These are phyloP conservation scores for Astragalus membranaceus DNA, from an alignment of 306 rosid species.

Conservation along the genomic window DNA sequence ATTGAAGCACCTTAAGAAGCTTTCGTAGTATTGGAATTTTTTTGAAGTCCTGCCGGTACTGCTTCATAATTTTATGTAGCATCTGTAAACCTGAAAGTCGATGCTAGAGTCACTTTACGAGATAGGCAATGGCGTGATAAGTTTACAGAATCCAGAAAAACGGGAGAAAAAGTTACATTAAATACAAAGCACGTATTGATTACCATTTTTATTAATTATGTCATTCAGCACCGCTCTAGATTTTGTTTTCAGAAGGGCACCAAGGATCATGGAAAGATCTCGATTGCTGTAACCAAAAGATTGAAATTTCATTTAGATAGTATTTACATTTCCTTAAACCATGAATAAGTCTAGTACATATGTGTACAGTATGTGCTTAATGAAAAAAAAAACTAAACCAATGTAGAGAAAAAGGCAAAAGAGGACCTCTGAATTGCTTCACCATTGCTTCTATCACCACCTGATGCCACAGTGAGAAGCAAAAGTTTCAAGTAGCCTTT, in stretches of 20 bases:
- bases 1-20: slow-evolving; percentile 78
- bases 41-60: slow-evolving; percentile 81
- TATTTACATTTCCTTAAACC: slow-evolving; percentile 10
- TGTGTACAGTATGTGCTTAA: neutral
- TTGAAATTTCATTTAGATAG: slow-evolving; percentile 3
- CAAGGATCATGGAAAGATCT: slow-evolving; percentile 99
- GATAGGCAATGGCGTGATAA: slow-evolving; percentile 9
- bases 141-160: neutral
- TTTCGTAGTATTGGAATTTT: slow-evolving; percentile 96
- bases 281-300: slow-evolving; percentile 68
- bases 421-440: slow-evolving; percentile 92
- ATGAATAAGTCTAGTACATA: slow-evolving; percentile 12
- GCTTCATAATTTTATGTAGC: slow-evolving; percentile 93
- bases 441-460: slow-evolving; percentile 75
- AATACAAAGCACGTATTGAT: neutral
- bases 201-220: slow-evolving; percentile 91
- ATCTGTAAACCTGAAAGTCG: slow-evolving; percentile 78
- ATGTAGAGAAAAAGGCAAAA: neutral
- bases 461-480: slow-evolving; percentile 87
- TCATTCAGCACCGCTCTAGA: slow-evolving; percentile 82
- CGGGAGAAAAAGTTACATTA: neutral
- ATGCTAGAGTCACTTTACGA: slow-evolving; percentile 14
- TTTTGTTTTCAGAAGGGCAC: slow-evolving; percentile 89
- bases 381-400: slow-evolving; percentile 3
- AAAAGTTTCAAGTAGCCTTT: slow-evolving; percentile 94